Base-by-base conservation (phyloP, 2,329 filamentous ascomycete genomes). In the Aspergillus piperis region DNA sequence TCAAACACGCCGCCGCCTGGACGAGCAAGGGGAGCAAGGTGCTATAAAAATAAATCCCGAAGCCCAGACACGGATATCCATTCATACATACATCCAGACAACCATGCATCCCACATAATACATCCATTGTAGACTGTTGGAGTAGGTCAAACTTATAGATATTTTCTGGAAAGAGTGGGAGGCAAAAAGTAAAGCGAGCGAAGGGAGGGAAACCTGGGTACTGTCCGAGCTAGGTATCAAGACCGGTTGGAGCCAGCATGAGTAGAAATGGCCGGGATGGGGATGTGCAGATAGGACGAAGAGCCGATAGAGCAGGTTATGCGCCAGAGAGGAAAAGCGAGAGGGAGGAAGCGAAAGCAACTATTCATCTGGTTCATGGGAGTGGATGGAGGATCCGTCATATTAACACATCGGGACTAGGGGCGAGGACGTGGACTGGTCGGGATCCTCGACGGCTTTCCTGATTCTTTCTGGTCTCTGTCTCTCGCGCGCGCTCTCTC, bases 401-500 rank as follows among this genome's bases (percentile, higher is more conserved):
- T 75, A 74, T 75, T 74, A 72, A 75, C 73, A 69, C 68, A 75
- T 75, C 67, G 70, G 73, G 73, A 75, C 73, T 75, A 75, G 73
- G 73, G 72, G 70, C 70, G 66, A 67, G 66, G 69, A 68, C 66
- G 66, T 69, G 67, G 67, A 66, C 65, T 68, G 67, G 67, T 71
- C 70, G 72, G 72, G 68, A 74, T 73, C 70, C 67, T 73, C 64
- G 69, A 70, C 67, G 63, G 65, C 62, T 67, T 68, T 71, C 69
- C 64, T 71, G 66, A 62, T 67, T 65, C 56, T 68, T 47, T 64
- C 39, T 59, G 63, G 58, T 49, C 62, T 49, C 58, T 56, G 49
- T 60, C 25, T 49, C 55, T 50, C 54, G 60, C 57, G 57, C 25
- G 25, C 25, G 25, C 23, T 7, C 23, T 25, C 23, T 25, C 7